Evolutionary conservation across 805 yeast genomes (phyloP).

Genomic region (Zygoascus biomembranicola): DNA sequence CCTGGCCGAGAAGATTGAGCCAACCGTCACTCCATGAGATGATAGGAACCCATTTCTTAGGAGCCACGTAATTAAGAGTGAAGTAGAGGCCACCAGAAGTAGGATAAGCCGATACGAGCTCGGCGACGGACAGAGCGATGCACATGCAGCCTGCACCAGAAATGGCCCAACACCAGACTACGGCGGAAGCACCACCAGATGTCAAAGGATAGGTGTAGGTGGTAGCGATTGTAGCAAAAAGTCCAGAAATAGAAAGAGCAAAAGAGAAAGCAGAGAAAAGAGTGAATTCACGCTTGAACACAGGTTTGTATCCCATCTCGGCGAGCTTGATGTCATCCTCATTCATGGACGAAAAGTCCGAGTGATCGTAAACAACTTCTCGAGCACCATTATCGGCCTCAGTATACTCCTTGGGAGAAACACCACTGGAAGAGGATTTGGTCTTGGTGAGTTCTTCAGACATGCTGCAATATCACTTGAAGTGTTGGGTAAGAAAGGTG

Average conservation of each 20-base stretch:
- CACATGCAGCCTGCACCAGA: constrained; percentile 46
- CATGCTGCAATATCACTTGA: not conserved
- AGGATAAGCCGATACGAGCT: constrained; percentile 36
- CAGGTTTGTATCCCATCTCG: constrained; percentile 55
- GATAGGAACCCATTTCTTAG: constrained; percentile 41
- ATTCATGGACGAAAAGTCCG: not conserved
- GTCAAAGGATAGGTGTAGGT: constrained; percentile 39
- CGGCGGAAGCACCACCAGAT: constrained; percentile 58
- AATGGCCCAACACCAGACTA: constrained; percentile 55
- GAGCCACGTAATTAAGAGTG: constrained; percentile 14
- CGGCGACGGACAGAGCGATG: constrained; percentile 63
- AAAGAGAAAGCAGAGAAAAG: constrained; percentile 55
- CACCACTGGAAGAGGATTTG: not conserved
- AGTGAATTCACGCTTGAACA: constrained; percentile 49
- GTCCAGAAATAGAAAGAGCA: constrained; percentile 57
- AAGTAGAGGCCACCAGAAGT: constrained; percentile 20
- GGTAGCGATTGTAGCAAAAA: constrained; percentile 54
- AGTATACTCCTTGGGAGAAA: not conserved
- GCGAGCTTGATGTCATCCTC: constrained; percentile 21
- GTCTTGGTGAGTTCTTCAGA: not conserved
- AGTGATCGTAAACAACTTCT: not conserved
- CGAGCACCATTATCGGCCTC: not conserved
- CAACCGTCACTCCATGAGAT: constrained; percentile 31
- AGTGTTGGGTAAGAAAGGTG: too few species aligned
- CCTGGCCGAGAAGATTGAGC: constrained; percentile 41